Conservation (phyloP, 352 stramenopile genomes). For the Discostella stelligera region DNA sequence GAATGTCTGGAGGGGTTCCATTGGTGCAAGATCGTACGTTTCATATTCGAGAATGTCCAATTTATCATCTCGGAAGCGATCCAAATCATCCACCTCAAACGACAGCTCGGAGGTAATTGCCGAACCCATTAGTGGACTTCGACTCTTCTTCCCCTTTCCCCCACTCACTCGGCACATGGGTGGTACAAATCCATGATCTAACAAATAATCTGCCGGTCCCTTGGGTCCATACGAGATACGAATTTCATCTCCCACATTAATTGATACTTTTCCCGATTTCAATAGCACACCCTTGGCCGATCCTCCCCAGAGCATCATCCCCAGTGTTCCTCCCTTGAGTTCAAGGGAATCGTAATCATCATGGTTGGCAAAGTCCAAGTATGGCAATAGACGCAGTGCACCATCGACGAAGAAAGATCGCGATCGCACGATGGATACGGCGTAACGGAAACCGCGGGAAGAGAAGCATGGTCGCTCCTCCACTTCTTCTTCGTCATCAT, state of each 20-base stretch:
- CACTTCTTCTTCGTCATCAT: background rate
- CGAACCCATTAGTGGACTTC: background rate
- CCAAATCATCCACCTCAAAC: slow-evolving; percentile 71
- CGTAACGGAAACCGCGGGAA: slow-evolving; percentile 74
- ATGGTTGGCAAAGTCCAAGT: slow-evolving; percentile 83
- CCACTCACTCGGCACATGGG: slow-evolving; percentile 21
- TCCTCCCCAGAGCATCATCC: slow-evolving; percentile 50
- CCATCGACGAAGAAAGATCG: slow-evolving; percentile 82
- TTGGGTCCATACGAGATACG: slow-evolving; percentile 83
- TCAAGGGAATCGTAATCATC: slow-evolving; percentile 58
- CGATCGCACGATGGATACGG: slow-evolving; percentile 69
- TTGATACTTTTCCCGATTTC: slow-evolving; percentile 13
- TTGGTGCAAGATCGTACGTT: slow-evolving; percentile 74
- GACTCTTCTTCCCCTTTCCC: background rate
- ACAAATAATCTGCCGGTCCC: slow-evolving; percentile 79
- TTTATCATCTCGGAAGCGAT: slow-evolving; percentile 82
- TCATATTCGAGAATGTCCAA: slow-evolving; percentile 82
- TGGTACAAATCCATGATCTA: slow-evolving; percentile 83
- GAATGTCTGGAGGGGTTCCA: slow-evolving; percentile 74
- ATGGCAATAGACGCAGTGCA: slow-evolving; percentile 68
- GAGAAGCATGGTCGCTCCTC: slow-evolving; percentile 69
- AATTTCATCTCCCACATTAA: slow-evolving; percentile 67
- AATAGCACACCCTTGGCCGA: slow-evolving; percentile 65
- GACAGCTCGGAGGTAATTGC: slow-evolving; percentile 60
- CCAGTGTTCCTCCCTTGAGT: slow-evolving; percentile 57